Evolutionary conservation across 352 stramenopile genomes (phyloP), one percentile per base, ranked within the genome.

Genomic region (Halophytophthora polymorphica): DNA sequence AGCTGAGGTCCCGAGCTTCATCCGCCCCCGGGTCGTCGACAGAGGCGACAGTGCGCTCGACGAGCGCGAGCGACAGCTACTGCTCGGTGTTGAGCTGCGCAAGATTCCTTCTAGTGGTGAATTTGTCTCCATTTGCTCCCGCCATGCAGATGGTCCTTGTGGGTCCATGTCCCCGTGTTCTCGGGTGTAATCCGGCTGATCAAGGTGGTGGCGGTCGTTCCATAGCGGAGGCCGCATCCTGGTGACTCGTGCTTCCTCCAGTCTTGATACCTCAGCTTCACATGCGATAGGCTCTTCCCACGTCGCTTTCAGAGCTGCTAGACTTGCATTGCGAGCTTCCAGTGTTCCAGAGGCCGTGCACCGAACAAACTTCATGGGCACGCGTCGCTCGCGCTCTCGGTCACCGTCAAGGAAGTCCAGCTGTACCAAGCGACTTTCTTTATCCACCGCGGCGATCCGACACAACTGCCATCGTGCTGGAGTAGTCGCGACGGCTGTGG

Each of bases 361-460:
- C 11, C 77, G 66, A 2, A 88, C 40, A 42, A 66, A 71, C 28
- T 64, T 64, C 1, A 76, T 38, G 6, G 51, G 44, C 11, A 88
- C 72, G 19, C 66, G 67, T 0, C 63, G 67, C 37, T 81, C 63
- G 8, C 71, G 60, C 39, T 88, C 77, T 7, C 49, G 58, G n/a
- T 71, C 69, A 0, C 76, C 64, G 7, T 83, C 69, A 0, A 82
- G 46, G 40, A 75, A 85, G 17, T 81, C 62, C 6, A 88, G 40
- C n/a, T 80, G 53, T 17, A 64, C 21, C 38, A 40, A 49, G 17
- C 42, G 65, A 45, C 14, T 52, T 18, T 58, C 40, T n/a, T 48
- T 25, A 31, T 75, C 56, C 6, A 77, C 37, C 3, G 57, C 34
- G 1, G 51, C 66, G 13, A 84, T 49, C 15, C 54, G 47, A 33